phyloP scores from a whole-genome alignment of 306 rosid genomes.

The Canavalia ensiformis region DNA sequence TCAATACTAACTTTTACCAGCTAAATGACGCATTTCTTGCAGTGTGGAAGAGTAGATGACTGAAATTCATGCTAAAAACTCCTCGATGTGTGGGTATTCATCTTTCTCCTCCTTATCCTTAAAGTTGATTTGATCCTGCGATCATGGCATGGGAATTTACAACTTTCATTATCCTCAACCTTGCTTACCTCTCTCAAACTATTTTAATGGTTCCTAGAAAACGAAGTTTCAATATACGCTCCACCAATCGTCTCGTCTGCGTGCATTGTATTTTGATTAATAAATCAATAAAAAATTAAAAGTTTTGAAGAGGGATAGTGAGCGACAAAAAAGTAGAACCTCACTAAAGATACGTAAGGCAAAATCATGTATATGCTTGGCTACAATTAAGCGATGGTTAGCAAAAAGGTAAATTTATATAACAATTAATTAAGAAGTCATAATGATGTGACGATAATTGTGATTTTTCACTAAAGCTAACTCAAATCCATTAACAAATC shows the following conservation, averaged over 20 bases:
- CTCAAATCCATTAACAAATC: neutral
- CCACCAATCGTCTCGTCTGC: conserved; percentile 33
- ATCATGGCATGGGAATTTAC: neutral
- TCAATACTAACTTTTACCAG: no score
- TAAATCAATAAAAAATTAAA: conserved; percentile 6
- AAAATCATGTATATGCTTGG: neutral
- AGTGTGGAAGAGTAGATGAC: no score
- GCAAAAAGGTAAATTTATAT: neutral
- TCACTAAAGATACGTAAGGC: neutral
- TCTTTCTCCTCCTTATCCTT: conserved; percentile 30
- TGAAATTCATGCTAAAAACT: neutral
- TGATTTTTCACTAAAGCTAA: neutral
- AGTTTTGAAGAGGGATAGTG: conserved; percentile 8
- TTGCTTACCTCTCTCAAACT: conserved; percentile 7
- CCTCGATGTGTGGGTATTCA: conserved; percentile 25
- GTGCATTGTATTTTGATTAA: conserved; percentile 18
- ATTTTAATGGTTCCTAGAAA: conserved; percentile 23
- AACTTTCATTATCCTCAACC: conserved; percentile 29
- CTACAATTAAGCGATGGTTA: neutral
- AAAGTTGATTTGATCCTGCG: neutral
- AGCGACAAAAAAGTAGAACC: conserved; percentile 27
- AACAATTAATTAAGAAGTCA: neutral
- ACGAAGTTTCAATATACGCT: conserved; percentile 37
- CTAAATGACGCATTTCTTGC: no score
- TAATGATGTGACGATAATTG: neutral